phyloP scores from a whole-genome alignment of 805 yeast species.

The Pichia ethanolica region DNA sequence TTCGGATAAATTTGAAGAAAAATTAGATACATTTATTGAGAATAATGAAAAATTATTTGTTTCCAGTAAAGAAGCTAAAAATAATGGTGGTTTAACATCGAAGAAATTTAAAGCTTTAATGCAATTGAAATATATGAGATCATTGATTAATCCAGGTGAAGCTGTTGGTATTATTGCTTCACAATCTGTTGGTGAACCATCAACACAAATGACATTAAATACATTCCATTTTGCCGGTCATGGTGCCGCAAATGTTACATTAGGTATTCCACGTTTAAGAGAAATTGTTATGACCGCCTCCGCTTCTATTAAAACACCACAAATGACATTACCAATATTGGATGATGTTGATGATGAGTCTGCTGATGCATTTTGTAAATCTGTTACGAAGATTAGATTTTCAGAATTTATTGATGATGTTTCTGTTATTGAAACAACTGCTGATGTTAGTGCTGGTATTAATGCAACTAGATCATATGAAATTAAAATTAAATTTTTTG shows the following conservation, averaged over 20 bases:
- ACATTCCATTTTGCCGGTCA: constrained; percentile 99
- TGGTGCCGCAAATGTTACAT: constrained; percentile 99
- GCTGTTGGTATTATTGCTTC: constrained; percentile 98
- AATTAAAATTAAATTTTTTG: constrained; percentile 68
- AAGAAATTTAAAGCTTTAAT: constrained; percentile 91
- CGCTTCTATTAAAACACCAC: constrained; percentile 93
- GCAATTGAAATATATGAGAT: constrained; percentile 98
- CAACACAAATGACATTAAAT: constrained; percentile 96
- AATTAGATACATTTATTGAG: constrained; percentile 63
- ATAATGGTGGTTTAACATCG: constrained; percentile 46
- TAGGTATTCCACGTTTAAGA: constrained; percentile 99
- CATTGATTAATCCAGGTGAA: constrained; percentile 93
- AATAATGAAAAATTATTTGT: constrained; percentile 50
- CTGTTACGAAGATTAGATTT: constrained; percentile 74
- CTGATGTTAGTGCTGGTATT: constrained; percentile 34
- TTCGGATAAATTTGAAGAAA: constrained; percentile 79
- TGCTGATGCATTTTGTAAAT: constrained; percentile 90
- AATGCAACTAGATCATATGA: constrained; percentile 60
- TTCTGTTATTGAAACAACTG: constrained; percentile 82
- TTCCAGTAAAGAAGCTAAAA: constrained; percentile 39
- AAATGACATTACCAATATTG: constrained; percentile 87
- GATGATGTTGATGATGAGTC: constrained; percentile 73
- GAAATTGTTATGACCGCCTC: constrained; percentile 99
- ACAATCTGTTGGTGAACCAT: constrained; percentile 98
- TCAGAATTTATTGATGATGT: constrained; percentile 86